Percentiles rank a stretch among this genome's conserved stretches.
Evolutionary conservation across 2,329 filamentous ascomycete species (phyloP).

Genomic region (Pyricularia grisea): DNA sequence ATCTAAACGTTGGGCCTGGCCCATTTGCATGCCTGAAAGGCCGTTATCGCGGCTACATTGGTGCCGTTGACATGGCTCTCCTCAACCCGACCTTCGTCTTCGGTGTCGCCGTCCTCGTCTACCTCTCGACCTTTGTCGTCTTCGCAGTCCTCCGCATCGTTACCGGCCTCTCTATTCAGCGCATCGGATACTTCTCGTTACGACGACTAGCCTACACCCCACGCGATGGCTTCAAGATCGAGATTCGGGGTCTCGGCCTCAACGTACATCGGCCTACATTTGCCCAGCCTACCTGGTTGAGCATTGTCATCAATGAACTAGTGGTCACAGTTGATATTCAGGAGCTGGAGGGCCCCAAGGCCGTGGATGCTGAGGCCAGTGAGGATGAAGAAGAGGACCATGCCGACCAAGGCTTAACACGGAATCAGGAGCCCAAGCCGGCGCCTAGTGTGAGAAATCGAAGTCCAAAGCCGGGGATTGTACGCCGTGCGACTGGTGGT

Average conservation of each 20-base stretch:
- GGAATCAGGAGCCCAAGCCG: constrained; percentile 7
- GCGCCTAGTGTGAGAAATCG: constrained; percentile 8
- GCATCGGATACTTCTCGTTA: constrained; percentile 86
- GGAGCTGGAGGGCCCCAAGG: constrained; percentile 46
- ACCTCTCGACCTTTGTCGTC: constrained; percentile 84
- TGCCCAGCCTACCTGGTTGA: constrained; percentile 93
- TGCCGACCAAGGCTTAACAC: neutral
- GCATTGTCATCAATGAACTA: constrained; percentile 77
- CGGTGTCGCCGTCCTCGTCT: constrained; percentile 75
- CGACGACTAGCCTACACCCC: constrained; percentile 85
- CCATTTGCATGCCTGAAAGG: neutral
- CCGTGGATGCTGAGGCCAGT: constrained; percentile 18
- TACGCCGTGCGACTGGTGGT: constrained; percentile 18
- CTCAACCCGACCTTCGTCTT: constrained; percentile 74
- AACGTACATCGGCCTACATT: constrained; percentile 90
- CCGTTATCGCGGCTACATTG: neutral
- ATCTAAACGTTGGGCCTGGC: neutral
- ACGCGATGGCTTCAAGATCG: constrained; percentile 78
- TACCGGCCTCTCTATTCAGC: constrained; percentile 91
- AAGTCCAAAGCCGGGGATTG: constrained; percentile 18
- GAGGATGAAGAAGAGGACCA: constrained; percentile 16
- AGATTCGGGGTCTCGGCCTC: constrained; percentile 80
- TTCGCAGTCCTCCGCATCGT: constrained; percentile 89
- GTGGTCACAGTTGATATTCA: constrained; percentile 73
- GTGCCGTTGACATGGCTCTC: constrained; percentile 44